A percentile compares a stretch with the other conserved stretches of the same genome.
Evolutionary conservation across 257 asterid species (phyloP).

Genomic region (Perilla frutescens): DNA sequence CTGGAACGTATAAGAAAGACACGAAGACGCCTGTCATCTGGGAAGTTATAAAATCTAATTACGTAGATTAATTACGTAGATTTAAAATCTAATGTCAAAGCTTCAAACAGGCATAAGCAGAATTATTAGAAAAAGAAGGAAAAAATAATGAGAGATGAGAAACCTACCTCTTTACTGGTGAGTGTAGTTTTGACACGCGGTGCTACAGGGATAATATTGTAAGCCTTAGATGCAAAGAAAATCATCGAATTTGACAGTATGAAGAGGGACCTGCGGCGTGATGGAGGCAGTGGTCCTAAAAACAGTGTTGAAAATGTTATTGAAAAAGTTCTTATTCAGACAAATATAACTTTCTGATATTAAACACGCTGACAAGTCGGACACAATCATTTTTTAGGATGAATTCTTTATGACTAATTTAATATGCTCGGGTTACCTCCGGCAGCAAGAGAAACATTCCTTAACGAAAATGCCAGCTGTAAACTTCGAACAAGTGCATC

Average conservation of each 20-base stretch:
- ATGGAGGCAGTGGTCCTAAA: slow-evolving; percentile 78
- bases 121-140: not conserved
- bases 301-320: slow-evolving; percentile 19
- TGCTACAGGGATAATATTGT: slow-evolving; percentile 63
- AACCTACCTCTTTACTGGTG: slow-evolving; percentile 58
- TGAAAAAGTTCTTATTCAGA: not conserved
- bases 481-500: slow-evolving; percentile 82
- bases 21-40: not conserved
- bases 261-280: slow-evolving; percentile 92
- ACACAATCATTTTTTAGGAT: not conserved
- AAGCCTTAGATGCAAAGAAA: slow-evolving; percentile 85
- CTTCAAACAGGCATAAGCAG: not conserved
- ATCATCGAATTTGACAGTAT: slow-evolving; percentile 85
- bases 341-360: not conserved
- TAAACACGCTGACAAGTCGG: not conserved
- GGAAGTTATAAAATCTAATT: not conserved
- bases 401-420: not conserved
- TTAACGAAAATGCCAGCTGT: slow-evolving; percentile 86
- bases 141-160: slow-evolving; percentile 24
- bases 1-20: slow-evolving; percentile 51
- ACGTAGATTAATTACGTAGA: no score
- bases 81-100: not conserved
- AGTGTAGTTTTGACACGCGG: slow-evolving; percentile 59
- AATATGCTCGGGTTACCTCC: slow-evolving; percentile 56
- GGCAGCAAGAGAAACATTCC: slow-evolving; percentile 59